Conservation (phyloP, 2,329 filamentous ascomycete genomes). For the Penicillium digitatum region DNA sequence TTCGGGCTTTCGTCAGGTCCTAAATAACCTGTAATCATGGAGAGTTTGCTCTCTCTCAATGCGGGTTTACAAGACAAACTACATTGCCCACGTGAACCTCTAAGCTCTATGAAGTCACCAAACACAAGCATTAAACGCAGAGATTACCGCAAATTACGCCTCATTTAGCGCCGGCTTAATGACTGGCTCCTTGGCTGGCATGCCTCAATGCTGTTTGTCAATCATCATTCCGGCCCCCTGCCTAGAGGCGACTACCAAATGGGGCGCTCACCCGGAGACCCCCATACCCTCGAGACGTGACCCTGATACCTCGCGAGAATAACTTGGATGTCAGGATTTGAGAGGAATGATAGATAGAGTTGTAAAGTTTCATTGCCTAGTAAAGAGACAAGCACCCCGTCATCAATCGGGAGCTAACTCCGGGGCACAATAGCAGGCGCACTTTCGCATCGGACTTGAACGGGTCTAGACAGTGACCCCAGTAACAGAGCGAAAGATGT, state of each 20-base stretch:
- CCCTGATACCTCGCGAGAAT: background rate
- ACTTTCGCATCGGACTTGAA: background rate
- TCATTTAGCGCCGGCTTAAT: background rate
- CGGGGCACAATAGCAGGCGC: background rate
- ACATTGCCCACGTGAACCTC: background rate
- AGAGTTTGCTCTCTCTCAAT: background rate
- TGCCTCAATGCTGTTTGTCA: background rate
- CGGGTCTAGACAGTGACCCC: background rate
- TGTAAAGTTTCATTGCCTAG: background rate
- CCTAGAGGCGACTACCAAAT: background rate
- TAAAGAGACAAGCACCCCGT: background rate
- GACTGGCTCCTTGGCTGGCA: too few relatives aligned
- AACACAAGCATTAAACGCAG: background rate
- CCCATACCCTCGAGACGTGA: background rate
- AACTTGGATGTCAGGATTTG: background rate
- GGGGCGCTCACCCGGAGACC: constrained; percentile 1
- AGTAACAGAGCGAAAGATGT: background rate
- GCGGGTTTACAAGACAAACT: background rate
- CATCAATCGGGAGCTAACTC: too few relatives aligned
- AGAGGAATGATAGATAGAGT: background rate
- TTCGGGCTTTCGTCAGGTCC: background rate
- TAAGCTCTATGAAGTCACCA: background rate
- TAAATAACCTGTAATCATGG: too few relatives aligned
- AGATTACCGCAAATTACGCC: background rate
- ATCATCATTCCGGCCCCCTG: background rate